A percentile compares a stretch with the other conserved stretches of the same genome.
These are phyloP conservation scores for Debaryomyces nepalensis DNA, from an alignment of 1,139 yeast species.

Conservation along the genomic window DNA sequence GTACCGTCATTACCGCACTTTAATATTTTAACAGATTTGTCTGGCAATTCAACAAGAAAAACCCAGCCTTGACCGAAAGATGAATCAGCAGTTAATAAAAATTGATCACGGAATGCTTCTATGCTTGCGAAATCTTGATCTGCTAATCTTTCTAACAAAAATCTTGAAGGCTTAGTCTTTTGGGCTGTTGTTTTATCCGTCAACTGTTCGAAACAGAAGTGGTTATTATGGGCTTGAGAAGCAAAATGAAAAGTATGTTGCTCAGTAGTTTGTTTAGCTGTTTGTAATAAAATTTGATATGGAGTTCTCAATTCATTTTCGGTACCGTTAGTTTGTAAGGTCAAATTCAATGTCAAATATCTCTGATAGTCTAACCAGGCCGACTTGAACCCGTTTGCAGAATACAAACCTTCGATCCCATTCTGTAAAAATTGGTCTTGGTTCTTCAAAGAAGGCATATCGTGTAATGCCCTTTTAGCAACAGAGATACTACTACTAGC, in stretches of 20 bases:
- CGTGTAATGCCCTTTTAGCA: conserved; percentile 53
- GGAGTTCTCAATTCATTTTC: conserved; percentile 80
- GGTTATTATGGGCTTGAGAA: conserved; percentile 92
- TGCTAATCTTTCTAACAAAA: conserved; percentile 47
- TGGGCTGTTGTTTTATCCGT: conserved; percentile 36
- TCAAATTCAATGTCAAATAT: conserved; percentile 66
- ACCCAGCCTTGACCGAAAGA: conserved; percentile 84
- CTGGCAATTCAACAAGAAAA: conserved; percentile 75
- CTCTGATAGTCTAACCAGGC: conserved; percentile 87
- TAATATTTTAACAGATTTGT: conserved; percentile 66
- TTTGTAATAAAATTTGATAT: conserved; percentile 72
- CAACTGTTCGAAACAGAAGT: conserved; percentile 79
- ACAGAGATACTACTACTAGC: conserved; percentile 3
- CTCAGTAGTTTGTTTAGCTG: conserved; percentile 71
- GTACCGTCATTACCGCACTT: conserved; percentile 86
- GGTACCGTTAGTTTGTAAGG: conserved; percentile 78
- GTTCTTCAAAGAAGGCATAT: conserved; percentile 62
- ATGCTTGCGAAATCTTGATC: conserved; percentile 44
- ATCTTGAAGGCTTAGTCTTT: conserved; percentile 52
- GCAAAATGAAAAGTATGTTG: conserved; percentile 84
- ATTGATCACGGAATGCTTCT: conserved; percentile 58
- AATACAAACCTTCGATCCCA: conserved; percentile 77
- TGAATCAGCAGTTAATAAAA: conserved; percentile 59
- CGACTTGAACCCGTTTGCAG: conserved; percentile 65
- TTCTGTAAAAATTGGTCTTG: conserved; percentile 40